Evolutionary conservation across 306 rosid genomes (phyloP).

Genomic region (Amphicarpaea edgeworthii): DNA sequence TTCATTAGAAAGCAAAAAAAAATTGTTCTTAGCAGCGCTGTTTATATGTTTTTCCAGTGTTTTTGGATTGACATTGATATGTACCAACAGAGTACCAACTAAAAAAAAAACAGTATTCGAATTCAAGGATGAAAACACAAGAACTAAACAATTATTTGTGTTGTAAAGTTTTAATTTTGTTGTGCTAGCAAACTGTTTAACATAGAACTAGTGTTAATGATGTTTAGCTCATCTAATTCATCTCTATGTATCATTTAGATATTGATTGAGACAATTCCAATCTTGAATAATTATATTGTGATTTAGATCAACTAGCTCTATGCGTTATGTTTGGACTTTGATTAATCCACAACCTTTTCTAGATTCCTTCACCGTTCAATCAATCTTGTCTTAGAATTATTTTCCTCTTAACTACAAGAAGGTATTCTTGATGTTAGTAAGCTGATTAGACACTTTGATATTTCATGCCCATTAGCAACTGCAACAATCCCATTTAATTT

Average conservation of each 20-base stretch:
- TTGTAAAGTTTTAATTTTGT: slow-evolving; percentile 13
- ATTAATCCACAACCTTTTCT: slow-evolving; percentile 18
- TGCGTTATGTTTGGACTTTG: not conserved
- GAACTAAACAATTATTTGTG: not conserved
- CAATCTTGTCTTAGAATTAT: not conserved
- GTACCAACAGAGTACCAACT: not conserved
- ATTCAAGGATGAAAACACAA: not conserved
- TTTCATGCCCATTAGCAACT: no score
- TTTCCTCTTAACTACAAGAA: not conserved
- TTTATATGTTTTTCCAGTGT: not conserved
- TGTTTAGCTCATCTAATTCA: not conserved
- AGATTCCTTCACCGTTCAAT: not conserved
- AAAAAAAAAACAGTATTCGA: not conserved
- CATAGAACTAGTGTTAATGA: not conserved
- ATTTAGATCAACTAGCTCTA: not conserved
- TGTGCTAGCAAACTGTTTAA: not conserved
- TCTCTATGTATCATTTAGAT: not conserved
- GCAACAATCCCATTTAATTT: no score
- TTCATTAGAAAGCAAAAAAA: slow-evolving; percentile 14
- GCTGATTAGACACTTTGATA: not conserved
- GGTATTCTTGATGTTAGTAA: no score
- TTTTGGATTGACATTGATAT: slow-evolving; percentile 3
- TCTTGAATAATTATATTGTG: not conserved
- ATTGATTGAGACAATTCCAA: not conserved
- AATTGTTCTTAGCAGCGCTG: not conserved